Evolutionary conservation across 495 filamentous ascomycete genomes (phyloP).

Genomic region (Aspergillus indologenus): DNA sequence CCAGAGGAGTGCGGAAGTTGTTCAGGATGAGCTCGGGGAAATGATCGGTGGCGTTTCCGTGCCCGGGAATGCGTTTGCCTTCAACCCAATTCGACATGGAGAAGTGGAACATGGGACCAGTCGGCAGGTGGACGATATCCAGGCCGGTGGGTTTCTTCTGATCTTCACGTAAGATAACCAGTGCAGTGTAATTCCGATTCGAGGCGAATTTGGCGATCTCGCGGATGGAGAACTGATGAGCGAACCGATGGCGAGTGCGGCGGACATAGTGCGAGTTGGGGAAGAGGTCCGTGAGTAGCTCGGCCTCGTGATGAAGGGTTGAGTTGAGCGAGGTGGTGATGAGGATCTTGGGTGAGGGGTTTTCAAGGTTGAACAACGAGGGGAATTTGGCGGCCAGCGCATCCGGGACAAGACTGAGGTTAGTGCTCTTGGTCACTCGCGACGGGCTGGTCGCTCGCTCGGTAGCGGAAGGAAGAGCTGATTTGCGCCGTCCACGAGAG

Average conservation of each 20-base stretch:
- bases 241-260: slow-evolving; percentile 72
- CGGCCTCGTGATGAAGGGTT: slow-evolving; percentile 76
- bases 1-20: slow-evolving; percentile 90
- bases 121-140: slow-evolving; percentile 76
- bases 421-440: slow-evolving; percentile 65
- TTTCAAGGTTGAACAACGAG: slow-evolving; percentile 67
- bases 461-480: slow-evolving; percentile 45
- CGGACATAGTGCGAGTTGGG: slow-evolving; percentile 86
- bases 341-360: slow-evolving; percentile 69
- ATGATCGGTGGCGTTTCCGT: slow-evolving; percentile 85
- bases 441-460: slow-evolving; percentile 54
- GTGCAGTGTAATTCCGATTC: slow-evolving; percentile 72
- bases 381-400: slow-evolving; percentile 74
- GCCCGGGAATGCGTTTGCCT: slow-evolving; percentile 77
- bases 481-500: slow-evolving; percentile 33
- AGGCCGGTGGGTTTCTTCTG: slow-evolving; percentile 73
- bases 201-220: slow-evolving; percentile 86
- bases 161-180: slow-evolving; percentile 82
- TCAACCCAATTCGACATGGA: slow-evolving; percentile 81
- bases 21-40: slow-evolving; percentile 92
- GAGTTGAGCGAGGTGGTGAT: slow-evolving; percentile 86
- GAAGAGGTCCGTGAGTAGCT: slow-evolving; percentile 73
- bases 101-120: slow-evolving; percentile 87
- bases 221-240: slow-evolving; percentile 81
- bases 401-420: slow-evolving; percentile 67